Conservation (phyloP, 805 yeast species). For the Lipomyces lipofer region DNA sequence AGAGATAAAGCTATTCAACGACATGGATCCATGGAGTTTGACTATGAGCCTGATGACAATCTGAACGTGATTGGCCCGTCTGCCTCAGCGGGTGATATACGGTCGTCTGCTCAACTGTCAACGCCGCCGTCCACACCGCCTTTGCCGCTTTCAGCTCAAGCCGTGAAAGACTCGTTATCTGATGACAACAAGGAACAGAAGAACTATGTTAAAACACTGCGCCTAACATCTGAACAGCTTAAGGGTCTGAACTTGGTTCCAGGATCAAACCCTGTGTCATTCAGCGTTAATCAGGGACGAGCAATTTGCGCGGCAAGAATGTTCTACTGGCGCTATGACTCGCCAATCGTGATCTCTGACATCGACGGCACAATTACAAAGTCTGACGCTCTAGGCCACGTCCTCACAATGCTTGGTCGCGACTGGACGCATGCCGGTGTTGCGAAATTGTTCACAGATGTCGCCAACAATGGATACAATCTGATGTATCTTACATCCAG, state of each 20-base stretch:
- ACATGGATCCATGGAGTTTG: conserved; percentile 27
- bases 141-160: background rate
- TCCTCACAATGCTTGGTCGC: conserved; percentile 85
- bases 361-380: conserved; percentile 98
- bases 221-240: conserved; percentile 89
- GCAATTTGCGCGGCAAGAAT: conserved; percentile 73
- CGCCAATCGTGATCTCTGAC: conserved; percentile 93
- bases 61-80: background rate
- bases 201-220: conserved; percentile 74
- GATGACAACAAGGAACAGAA: conserved; percentile 31
- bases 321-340: conserved; percentile 77
- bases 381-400: conserved; percentile 96
- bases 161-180: background rate
- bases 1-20: conserved; percentile 25
- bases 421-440: conserved; percentile 99
- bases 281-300: conserved; percentile 79
- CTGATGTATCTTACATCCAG: conserved; percentile 92
- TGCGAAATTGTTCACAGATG: conserved; percentile 87
- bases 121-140: conserved; percentile 22
- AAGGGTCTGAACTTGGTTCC: conserved; percentile 66
- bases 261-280: conserved; percentile 78
- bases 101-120: conserved; percentile 8
- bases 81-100: conserved; percentile 19
- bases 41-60: conserved; percentile 27
- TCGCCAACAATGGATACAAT: conserved; percentile 82